A percentile compares a stretch with the other conserved stretches of the same genome.
Conservation (phyloP, 768 basidiomycete species). For the Coprinellus micaceus region DNA sequence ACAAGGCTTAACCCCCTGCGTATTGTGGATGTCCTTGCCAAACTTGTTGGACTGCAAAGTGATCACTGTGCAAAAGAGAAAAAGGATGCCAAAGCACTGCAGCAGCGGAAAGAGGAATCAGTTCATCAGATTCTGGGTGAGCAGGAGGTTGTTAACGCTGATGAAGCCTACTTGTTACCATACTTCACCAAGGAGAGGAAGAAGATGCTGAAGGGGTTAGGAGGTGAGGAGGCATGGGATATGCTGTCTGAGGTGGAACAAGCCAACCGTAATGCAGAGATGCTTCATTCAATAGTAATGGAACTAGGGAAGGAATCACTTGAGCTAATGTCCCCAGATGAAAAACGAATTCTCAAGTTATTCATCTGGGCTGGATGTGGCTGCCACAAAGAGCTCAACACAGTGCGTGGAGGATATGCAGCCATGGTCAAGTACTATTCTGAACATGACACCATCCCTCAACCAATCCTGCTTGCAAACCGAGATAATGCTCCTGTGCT, state of each 20-base stretch:
- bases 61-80: constrained; percentile 26
- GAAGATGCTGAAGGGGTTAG: background rate
- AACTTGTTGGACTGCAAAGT: constrained; percentile 16
- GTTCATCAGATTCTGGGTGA: background rate
- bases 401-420: constrained; percentile 23
- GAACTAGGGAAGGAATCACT: background rate
- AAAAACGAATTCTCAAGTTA: constrained; percentile 16
- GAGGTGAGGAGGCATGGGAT: background rate
- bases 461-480: background rate
- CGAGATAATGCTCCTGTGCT: background rate
- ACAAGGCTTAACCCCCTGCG: background rate
- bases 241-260: background rate
- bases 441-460: constrained; percentile 8
- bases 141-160: background rate
- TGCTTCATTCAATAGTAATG: background rate
- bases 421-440: constrained; percentile 18
- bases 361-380: constrained; percentile 31
- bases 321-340: constrained; percentile 9
- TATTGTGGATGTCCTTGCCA: constrained; percentile 17
- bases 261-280: background rate
- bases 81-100: constrained; percentile 22
- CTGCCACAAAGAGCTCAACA: constrained; percentile 33
- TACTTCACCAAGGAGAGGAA: background rate
- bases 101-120: constrained; percentile 17
- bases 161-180: background rate